Conservation (phyloP, 345 rosid genomes). For the Reutealis trisperma region DNA sequence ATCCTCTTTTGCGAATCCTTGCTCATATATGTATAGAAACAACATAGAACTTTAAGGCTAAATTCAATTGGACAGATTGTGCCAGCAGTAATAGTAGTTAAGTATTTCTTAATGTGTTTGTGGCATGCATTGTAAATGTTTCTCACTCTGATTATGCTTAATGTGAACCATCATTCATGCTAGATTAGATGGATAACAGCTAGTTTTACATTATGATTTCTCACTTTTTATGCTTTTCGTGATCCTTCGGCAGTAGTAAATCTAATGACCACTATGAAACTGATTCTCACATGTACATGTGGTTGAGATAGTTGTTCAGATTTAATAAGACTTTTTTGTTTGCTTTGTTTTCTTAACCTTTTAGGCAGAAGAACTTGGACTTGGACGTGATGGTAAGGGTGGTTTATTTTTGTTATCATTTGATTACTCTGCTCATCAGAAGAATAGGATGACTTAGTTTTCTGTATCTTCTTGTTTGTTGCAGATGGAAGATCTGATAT, state of each 20-base stretch:
- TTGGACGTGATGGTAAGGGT: conserved; percentile 37
- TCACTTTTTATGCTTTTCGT: neutral
- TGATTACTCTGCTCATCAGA: neutral
- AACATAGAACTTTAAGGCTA: neutral
- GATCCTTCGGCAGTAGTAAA: too few species aligned
- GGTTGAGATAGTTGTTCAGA: conserved; percentile 23
- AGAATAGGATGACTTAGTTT: neutral
- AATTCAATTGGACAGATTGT: neutral
- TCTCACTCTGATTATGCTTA: neutral
- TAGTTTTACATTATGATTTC: neutral
- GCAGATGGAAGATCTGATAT: conserved; percentile 47
- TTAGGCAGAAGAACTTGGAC: conserved; percentile 51
- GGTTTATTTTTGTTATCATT: conserved; percentile 1
- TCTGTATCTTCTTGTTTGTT: neutral
- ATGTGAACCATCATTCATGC: neutral
- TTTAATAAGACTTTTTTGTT: conserved; percentile 30
- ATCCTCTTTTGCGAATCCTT: neutral
- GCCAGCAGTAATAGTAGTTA: neutral
- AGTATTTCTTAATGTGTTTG: neutral
- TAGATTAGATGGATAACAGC: neutral
- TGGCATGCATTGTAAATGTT: neutral
- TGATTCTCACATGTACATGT: conserved; percentile 15
- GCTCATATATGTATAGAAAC: neutral
- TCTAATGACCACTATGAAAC: too few species aligned
- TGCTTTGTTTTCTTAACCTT: conserved; percentile 30